These are phyloP conservation scores for Penicillium flavigenum DNA, from an alignment of 495 filamentous ascomycete genomes.

Conservation along the genomic window DNA sequence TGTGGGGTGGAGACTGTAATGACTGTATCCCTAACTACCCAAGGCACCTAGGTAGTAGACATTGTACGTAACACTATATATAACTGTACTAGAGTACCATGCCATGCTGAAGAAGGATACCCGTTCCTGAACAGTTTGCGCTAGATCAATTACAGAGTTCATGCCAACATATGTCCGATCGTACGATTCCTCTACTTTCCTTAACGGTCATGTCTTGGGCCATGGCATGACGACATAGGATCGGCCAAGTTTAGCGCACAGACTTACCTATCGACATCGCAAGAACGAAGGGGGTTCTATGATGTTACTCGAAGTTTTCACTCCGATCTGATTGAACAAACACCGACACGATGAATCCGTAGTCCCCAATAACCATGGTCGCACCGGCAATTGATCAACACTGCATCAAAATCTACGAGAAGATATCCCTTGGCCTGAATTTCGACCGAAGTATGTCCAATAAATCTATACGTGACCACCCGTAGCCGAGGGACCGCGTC, in stretches of 20 bases:
- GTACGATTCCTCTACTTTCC: neutral
- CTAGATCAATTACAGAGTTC: neutral
- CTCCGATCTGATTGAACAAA: neutral
- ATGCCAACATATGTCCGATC: neutral
- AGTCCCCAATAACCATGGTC: neutral
- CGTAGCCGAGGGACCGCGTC: neutral
- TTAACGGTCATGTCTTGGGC: neutral
- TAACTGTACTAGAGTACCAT: neutral
- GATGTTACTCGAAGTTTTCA: neutral
- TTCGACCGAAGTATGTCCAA: constrained; percentile 6
- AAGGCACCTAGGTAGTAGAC: too few relatives aligned
- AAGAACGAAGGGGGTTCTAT: neutral
- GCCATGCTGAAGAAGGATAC: neutral
- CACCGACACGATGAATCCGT: neutral
- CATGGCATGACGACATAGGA: constrained; percentile 3
- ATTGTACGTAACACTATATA: too few relatives aligned
- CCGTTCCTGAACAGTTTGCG: neutral
- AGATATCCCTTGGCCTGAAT: neutral
- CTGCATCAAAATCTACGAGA: neutral
- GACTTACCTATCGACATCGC: neutral
- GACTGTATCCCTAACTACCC: too few relatives aligned
- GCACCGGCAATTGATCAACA: neutral
- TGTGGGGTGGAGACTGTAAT: neutral
- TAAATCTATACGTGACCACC: constrained; percentile 4
- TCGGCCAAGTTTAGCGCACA: neutral